Evolutionary conservation across 805 yeast genomes (phyloP).

Genomic region (Candida maris): DNA sequence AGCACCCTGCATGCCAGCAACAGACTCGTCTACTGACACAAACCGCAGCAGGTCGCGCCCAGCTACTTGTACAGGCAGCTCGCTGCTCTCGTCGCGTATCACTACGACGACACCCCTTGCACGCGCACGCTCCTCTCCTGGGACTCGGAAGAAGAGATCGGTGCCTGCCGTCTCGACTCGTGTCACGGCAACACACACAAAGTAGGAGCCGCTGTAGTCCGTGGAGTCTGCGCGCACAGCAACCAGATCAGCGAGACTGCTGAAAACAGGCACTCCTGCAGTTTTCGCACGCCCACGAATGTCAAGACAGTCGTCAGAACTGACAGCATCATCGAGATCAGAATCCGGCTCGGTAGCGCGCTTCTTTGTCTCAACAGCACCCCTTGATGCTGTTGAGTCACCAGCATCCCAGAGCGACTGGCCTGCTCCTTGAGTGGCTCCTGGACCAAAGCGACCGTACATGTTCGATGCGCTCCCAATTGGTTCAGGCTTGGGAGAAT

Average conservation of each 20-base stretch:
- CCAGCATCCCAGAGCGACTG: neutral
- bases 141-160: neutral
- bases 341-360: neutral
- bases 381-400: neutral
- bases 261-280: neutral
- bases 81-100: neutral
- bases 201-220: constrained; percentile 2
- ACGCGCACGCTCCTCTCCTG: neutral
- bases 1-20: too few relatives aligned
- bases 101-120: neutral
- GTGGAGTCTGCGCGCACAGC: neutral
- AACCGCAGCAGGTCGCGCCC: neutral
- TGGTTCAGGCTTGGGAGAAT: too few relatives aligned
- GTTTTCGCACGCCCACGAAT: neutral
- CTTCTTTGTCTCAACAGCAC: neutral
- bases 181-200: neutral
- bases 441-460: neutral
- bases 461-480: neutral
- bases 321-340: constrained; percentile 9
- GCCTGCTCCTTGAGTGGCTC: neutral
- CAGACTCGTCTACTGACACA: neutral
- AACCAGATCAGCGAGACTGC: neutral
- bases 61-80: neutral
- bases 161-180: neutral
- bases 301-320: constrained; percentile 5